Conservation (phyloP, 176 grass and related monocot species). For the Raddia distichophylla region DNA sequence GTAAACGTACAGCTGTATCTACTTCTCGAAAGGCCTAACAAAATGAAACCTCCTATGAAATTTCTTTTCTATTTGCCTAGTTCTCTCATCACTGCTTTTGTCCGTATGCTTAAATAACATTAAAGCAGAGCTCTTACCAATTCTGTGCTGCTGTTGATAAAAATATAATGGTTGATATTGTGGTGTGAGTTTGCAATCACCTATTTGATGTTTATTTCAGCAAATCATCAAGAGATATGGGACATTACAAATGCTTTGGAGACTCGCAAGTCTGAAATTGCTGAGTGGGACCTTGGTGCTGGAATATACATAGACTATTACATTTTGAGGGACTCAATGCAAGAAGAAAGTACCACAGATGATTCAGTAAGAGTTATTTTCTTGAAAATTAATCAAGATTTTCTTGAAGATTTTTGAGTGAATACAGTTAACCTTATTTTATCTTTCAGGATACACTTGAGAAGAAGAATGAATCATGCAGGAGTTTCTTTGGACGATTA, state of each 20-base stretch:
- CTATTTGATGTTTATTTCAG: conserved; percentile 44
- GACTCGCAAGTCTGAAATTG: conserved; percentile 83
- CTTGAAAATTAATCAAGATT: not conserved
- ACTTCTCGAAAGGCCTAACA: conserved; percentile 1
- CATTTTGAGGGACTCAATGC: conserved; percentile 64
- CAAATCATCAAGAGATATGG: conserved; percentile 84
- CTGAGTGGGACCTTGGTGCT: conserved; percentile 88
- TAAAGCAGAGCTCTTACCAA: not conserved
- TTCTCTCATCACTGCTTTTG: not conserved
- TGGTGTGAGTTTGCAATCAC: not conserved
- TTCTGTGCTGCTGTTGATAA: conserved; percentile 10
- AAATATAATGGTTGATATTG: not conserved
- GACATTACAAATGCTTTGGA: conserved; percentile 75
- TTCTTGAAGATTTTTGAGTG: conserved; percentile 24
- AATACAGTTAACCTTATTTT: conserved; percentile 10
- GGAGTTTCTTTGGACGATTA: conserved; percentile 64
- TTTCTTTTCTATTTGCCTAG: not conserved
- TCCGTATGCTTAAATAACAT: conserved; percentile 9
- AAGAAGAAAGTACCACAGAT: conserved; percentile 65
- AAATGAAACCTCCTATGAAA: not conserved
- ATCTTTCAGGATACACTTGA: conserved; percentile 69
- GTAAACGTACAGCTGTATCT: not conserved
- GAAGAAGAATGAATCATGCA: conserved; percentile 75
- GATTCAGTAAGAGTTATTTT: conserved; percentile 53
- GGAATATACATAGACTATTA: conserved; percentile 91